Base-by-base conservation (phyloP, 2,329 filamentous ascomycete genomes). In the Diaporthe caulivora region DNA sequence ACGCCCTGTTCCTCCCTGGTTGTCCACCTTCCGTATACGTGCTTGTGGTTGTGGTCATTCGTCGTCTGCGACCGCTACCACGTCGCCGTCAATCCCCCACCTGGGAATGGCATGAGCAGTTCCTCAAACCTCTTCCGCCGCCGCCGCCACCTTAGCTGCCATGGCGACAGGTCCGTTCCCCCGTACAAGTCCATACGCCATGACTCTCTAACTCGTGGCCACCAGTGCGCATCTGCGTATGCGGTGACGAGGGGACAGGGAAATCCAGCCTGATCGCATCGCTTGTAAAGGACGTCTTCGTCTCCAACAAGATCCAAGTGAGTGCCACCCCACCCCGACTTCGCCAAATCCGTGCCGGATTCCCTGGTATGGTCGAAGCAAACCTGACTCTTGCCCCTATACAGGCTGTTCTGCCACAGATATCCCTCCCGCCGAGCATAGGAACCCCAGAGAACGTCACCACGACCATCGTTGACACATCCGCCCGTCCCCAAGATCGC, bases 391-490 rank as follows among this genome's bases (percentile, higher is more conserved):
- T 24, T 11, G 17, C 15, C 10, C 21, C 13, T 13, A 13, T 53
- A 54, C 24, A 98, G 82, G 90, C 95, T 18, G 93, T 98, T 75
- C 92, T 99, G 13, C 97, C 97, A 29, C 94, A 96, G 81, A 97
- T 99, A 77, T 98, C 95, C 34, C 95, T 99, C 49, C 96, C 96
- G 53, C 95, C 96, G 29, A 96, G 92, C 79, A 93, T 98, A 77
- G 95, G 95, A 74, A 98, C 95, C 8, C 95, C 95, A 62, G 95
- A 98, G 79, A 98, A 98, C 88, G 95, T 98, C 81, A 97, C 95
- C 64, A 99, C 97, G 17, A 98, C 95, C 77, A 96, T 99, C 79
- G 95, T 99, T 86, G 97, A 99, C 83, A 99, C 97, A 42, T 98
- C 96, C 44, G 95, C 97, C 49, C 90, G 97, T 13, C 97, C 97